Conservation (phyloP, 2,329 filamentous ascomycete species). For the Lasiodiplodia citricola region DNA sequence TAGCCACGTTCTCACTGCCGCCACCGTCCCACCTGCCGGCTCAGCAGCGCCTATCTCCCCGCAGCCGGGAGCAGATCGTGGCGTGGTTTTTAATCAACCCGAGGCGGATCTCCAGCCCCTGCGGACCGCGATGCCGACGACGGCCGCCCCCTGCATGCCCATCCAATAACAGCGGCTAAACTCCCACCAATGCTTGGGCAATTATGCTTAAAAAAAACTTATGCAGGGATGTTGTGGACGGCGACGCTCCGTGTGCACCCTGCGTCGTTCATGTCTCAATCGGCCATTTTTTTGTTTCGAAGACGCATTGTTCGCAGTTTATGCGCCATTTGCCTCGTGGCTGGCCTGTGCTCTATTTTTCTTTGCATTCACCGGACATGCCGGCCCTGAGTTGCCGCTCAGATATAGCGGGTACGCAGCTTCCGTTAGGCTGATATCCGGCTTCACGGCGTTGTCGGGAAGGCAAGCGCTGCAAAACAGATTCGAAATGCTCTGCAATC, state of each 20-base stretch:
- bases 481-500: slow-evolving; percentile 3
- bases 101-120: slow-evolving; percentile 22
- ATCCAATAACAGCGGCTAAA: not conserved
- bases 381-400: not conserved
- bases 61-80: slow-evolving; percentile 13
- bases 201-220: slow-evolving; percentile 10
- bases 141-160: not conserved
- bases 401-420: not conserved
- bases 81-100: slow-evolving; percentile 20
- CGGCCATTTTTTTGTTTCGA: not conserved
- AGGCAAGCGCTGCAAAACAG: not conserved
- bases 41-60: slow-evolving; percentile 1
- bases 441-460: not conserved
- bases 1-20: not conserved
- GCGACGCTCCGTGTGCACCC: not conserved
- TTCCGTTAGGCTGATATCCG: slow-evolving; percentile 13
- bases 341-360: not conserved
- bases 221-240: not conserved
- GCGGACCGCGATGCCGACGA: slow-evolving; percentile 9
- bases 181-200: not conserved
- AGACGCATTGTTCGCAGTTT: not conserved
- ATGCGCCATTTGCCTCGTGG: not conserved
- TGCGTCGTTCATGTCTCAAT: not conserved
- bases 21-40: not conserved
- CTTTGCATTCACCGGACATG: not conserved